Conservation (phyloP, 2,329 filamentous ascomycete species). For the Xylariomycetidae sp. region DNA sequence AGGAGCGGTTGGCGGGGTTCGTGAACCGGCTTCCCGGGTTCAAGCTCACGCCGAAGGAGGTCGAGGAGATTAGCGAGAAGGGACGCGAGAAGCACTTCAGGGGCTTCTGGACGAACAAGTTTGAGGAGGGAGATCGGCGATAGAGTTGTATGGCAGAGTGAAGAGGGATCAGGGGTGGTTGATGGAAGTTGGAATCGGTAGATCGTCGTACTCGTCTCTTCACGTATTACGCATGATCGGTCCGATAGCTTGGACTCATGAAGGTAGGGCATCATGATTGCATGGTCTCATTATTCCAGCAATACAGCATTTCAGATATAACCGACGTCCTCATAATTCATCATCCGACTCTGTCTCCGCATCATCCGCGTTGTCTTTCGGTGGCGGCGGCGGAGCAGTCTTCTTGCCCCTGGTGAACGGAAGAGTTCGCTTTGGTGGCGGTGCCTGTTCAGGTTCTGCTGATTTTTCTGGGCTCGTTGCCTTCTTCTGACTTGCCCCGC, state of each 20-base stretch:
- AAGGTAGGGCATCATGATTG: too few relatives aligned
- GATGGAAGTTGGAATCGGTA: too few relatives aligned
- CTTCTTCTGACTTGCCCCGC: not conserved
- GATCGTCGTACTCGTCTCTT: too few relatives aligned
- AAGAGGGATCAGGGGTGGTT: not conserved
- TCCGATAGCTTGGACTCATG: too few relatives aligned
- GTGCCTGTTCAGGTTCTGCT: not conserved
- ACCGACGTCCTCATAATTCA: slow-evolving; percentile 1
- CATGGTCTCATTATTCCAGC: too few relatives aligned
- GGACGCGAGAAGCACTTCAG: slow-evolving; percentile 57
- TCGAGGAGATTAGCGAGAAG: slow-evolving; percentile 47
- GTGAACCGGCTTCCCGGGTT: slow-evolving; percentile 45
- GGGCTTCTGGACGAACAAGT: slow-evolving; percentile 51
- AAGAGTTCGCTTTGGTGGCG: not conserved
- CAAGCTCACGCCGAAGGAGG: slow-evolving; percentile 53
- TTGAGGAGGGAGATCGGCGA: slow-evolving; percentile 44
- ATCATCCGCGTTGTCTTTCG: not conserved
- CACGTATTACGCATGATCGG: too few relatives aligned
- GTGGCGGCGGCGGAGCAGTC: not conserved
- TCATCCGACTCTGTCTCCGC: slow-evolving; percentile 1
- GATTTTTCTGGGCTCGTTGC: not conserved
- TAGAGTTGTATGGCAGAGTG: slow-evolving; percentile 27
- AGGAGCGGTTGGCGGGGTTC: slow-evolving; percentile 52
- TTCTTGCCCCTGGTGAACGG: not conserved
- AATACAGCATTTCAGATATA: too few relatives aligned